phyloP scores from a whole-genome alignment of 2,329 filamentous ascomycete species.

The Mariannaea elegans region DNA sequence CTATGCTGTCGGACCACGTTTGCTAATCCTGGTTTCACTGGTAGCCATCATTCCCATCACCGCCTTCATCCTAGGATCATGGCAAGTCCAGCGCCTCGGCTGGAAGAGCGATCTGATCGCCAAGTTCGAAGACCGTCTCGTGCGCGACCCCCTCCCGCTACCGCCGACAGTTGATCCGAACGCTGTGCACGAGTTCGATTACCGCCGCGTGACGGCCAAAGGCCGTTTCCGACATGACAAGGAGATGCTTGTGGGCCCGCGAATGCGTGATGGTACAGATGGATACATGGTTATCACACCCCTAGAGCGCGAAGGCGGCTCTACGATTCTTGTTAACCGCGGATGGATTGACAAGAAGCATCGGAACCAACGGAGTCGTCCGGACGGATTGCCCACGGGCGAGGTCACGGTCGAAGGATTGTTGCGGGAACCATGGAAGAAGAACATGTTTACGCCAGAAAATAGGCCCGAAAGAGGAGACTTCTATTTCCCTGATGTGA shows the following conservation, averaged over 20 bases:
- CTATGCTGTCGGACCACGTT: neutral
- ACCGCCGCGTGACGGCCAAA: conserved; percentile 79
- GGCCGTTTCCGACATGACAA: conserved; percentile 85
- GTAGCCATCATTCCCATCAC: conserved; percentile 86
- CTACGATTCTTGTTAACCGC: conserved; percentile 85
- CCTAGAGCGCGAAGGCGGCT: conserved; percentile 74
- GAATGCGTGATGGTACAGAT: conserved; percentile 87
- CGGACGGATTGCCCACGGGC: conserved; percentile 71
- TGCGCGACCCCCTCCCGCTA: conserved; percentile 84
- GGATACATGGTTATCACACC: conserved; percentile 94
- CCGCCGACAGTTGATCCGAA: conserved; percentile 83
- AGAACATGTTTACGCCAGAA: conserved; percentile 95
- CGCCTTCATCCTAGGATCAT: conserved; percentile 88
- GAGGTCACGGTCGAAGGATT: conserved; percentile 85
- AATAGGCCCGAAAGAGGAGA: conserved; percentile 84
- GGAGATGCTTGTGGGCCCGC: conserved; percentile 95
- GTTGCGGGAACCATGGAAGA: conserved; percentile 90
- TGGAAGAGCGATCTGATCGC: conserved; percentile 96
- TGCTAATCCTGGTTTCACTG: too few relatives aligned
- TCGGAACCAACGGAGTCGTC: conserved; percentile 70
- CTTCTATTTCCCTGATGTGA: conserved; percentile 95
- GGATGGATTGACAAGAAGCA: conserved; percentile 90
- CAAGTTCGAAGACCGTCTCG: conserved; percentile 88
- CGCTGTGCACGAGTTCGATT: conserved; percentile 91
- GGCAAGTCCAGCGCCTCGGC: conserved; percentile 91